Percentiles rank a stretch among this genome's conserved stretches.
These are phyloP conservation scores for Tritrichomonas foetus DNA, from an alignment of 208 protist species.

Conservation along the genomic window DNA sequence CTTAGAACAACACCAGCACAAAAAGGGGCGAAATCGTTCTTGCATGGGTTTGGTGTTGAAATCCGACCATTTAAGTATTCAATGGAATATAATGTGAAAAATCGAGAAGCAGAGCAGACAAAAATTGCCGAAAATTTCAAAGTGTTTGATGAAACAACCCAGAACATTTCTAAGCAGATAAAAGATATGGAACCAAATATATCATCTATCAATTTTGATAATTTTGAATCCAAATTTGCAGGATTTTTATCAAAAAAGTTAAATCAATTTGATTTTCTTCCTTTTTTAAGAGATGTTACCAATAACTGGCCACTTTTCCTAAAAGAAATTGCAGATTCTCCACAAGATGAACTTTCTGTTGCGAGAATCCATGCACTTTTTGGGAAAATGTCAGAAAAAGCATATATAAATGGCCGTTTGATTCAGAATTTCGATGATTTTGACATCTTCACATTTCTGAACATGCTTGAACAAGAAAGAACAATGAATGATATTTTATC, in stretches of 20 bases:
- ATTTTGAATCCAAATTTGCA: too few species aligned
- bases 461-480: background rate
- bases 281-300: background rate
- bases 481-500: background rate
- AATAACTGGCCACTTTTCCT: constrained; percentile 1
- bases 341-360: background rate
- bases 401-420: too few species aligned
- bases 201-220: too few species aligned
- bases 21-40: background rate
- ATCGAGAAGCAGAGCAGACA: background rate
- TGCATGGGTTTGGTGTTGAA: background rate
- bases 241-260: too few species aligned
- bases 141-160: background rate
- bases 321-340: background rate
- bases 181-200: background rate
- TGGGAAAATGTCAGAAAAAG: too few species aligned
- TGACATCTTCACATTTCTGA: background rate
- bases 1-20: background rate
- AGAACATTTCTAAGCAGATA: background rate
- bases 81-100: constrained; percentile 36
- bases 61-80: constrained; percentile 20
- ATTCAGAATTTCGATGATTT: background rate
- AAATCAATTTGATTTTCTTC: too few species aligned
- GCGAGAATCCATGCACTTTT: background rate
- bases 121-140: background rate